Percentiles rank a stretch among this genome's conserved stretches.
phyloP scores from a whole-genome alignment of 73 alveolate genomes.

The Tetrahymena thermophila region DNA sequence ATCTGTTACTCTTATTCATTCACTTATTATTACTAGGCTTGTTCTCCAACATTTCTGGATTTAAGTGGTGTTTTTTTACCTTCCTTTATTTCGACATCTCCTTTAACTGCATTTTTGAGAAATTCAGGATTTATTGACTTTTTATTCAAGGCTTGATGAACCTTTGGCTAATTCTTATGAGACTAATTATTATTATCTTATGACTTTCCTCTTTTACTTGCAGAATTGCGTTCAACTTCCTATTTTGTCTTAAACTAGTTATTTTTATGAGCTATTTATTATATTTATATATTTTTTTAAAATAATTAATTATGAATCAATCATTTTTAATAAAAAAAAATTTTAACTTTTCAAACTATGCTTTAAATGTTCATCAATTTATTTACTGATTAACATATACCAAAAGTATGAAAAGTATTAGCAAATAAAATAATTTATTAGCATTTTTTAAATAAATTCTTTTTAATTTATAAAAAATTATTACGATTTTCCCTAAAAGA shows the following conservation, averaged over 20 bases:
- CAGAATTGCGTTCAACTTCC: neutral
- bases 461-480: neutral
- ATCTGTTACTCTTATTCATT: neutral
- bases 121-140: neutral
- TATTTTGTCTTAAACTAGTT: neutral
- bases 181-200: neutral
- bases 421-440: too few species aligned
- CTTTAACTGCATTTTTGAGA: neutral
- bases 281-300: neutral
- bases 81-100: neutral
- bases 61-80: neutral
- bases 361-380: too few species aligned
- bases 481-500: neutral
- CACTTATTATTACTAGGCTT: neutral
- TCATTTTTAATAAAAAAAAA: too few species aligned
- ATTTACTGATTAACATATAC: too few species aligned
- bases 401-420: too few species aligned
- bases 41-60: neutral
- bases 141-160: neutral
- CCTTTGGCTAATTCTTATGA: neutral
- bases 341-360: too few species aligned
- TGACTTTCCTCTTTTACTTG: neutral
- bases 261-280: neutral
- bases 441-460: too few species aligned
- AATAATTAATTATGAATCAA: too few species aligned